Conservation (phyloP, 371 early-diverging fungal species). For the Syncephalastrum sp. region DNA sequence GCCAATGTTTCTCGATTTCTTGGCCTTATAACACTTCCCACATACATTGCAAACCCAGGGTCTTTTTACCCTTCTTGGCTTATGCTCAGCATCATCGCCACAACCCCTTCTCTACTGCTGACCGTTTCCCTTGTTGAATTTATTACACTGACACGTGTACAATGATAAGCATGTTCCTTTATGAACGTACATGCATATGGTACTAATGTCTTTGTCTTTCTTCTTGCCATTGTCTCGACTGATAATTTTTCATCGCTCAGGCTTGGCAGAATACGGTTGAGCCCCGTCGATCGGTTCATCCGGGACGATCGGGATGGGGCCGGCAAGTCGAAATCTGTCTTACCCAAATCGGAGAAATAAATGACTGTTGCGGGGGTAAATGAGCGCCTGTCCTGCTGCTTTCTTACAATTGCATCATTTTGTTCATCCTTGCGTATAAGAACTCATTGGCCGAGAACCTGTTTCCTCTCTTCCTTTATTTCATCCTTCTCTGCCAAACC, state of each 20-base stretch:
- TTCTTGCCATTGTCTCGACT: too few species aligned
- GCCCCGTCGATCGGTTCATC: neutral
- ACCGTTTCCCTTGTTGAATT: neutral
- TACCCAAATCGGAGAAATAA: neutral
- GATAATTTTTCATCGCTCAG: too few species aligned
- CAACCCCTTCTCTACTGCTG: neutral
- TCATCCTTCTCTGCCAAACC: neutral
- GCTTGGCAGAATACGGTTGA: too few species aligned
- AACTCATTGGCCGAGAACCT: too few species aligned
- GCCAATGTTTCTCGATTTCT: neutral
- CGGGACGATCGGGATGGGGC: neutral
- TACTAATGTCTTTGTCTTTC: too few species aligned
- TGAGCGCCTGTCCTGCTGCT: neutral
- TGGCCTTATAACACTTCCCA: neutral
- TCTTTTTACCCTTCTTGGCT: too few species aligned
- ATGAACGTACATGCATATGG: too few species aligned
- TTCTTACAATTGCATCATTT: conserved; percentile 2
- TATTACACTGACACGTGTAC: too few species aligned
- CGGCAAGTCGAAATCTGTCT: neutral
- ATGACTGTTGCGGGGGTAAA: neutral
- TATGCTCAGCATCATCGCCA: neutral
- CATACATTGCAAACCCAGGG: too few species aligned
- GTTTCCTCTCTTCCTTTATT: conserved; percentile 5
- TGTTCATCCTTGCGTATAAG: conserved; percentile 3
- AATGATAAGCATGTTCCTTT: too few species aligned